Evolutionary conservation across 2,329 filamentous ascomycete genomes (phyloP).

Genomic region (Colletotrichum sp.): DNA sequence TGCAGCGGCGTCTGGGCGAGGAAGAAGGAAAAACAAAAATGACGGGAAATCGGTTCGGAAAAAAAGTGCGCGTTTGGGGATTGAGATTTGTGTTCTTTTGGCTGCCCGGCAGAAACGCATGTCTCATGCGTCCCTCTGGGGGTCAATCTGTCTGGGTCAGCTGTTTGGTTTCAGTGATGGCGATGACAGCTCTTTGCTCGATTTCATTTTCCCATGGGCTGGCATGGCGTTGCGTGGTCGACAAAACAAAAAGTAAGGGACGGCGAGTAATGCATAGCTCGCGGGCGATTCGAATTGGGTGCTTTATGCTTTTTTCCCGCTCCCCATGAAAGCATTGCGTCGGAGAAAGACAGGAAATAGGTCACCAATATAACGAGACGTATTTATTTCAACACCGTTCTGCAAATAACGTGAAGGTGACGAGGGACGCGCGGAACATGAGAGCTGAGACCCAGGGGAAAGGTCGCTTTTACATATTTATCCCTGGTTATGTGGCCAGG

Average conservation of each 20-base stretch:
- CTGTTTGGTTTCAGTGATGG: neutral
- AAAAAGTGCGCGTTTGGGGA: constrained; percentile 1
- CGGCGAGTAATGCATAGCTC: constrained; percentile 13
- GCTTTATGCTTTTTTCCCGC: neutral
- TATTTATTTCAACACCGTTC: neutral
- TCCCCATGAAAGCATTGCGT: constrained; percentile 5
- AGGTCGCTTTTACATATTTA: neutral
- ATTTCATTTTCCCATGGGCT: constrained; percentile 4
- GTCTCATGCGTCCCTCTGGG: neutral
- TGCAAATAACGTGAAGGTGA: neutral
- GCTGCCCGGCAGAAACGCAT: neutral
- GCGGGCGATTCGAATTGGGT: neutral
- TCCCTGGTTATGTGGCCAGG: neutral
- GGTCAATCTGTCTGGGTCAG: neutral
- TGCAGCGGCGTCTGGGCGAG: constrained; percentile 11
- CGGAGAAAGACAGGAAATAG: neutral
- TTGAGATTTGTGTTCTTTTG: neutral
- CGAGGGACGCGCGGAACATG: neutral
- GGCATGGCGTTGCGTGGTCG: constrained; percentile 19
- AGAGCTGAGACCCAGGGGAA: neutral
- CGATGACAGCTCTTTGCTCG: constrained; percentile 4
- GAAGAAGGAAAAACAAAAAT: neutral
- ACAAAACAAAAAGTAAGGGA: constrained; percentile 7
- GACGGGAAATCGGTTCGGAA: neutral
- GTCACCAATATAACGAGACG: neutral